A percentile compares a stretch with the other conserved stretches of the same genome.
Evolutionary conservation across 2,329 filamentous ascomycete genomes (phyloP).

Genomic region (Ophiobolus disseminans): DNA sequence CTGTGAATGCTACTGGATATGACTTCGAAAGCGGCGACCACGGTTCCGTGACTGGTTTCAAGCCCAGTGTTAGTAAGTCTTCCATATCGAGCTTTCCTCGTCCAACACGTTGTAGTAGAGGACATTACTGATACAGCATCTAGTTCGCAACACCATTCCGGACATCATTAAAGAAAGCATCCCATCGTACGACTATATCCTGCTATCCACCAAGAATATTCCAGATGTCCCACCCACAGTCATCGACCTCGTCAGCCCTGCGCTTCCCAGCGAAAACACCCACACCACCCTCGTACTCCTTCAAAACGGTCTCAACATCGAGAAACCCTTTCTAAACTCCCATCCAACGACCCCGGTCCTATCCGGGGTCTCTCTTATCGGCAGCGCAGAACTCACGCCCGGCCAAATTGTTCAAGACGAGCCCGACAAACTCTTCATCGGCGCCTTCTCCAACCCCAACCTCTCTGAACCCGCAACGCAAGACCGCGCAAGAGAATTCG

Average conservation of each 20-base stretch:
- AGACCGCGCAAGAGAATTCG: constrained; percentile 52
- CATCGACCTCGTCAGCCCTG: constrained; percentile 59
- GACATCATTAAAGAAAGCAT: constrained; percentile 47
- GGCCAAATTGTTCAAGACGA: constrained; percentile 63
- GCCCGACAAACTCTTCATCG: constrained; percentile 59
- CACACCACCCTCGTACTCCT: constrained; percentile 63
- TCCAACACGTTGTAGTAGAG: neutral
- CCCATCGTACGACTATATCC: constrained; percentile 61
- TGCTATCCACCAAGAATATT: constrained; percentile 66
- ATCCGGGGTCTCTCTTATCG: constrained; percentile 61
- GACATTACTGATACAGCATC: neutral
- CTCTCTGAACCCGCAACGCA: constrained; percentile 30
- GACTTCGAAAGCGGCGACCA: constrained; percentile 64
- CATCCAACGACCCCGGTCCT: constrained; percentile 63
- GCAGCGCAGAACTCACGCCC: constrained; percentile 56
- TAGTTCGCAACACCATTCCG: constrained; percentile 59
- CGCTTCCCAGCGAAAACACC: constrained; percentile 56
- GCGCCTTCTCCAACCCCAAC: constrained; percentile 55
- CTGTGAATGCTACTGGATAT: constrained; percentile 59
- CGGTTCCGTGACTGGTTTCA: constrained; percentile 59
- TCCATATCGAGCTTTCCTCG: no score
- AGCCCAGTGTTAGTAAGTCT: constrained; percentile 52
- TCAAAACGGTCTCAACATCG: constrained; percentile 71
- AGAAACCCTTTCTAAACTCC: constrained; percentile 58
- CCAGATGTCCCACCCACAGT: constrained; percentile 61